phyloP scores from a whole-genome alignment of 352 stramenopile species.

The Globisporangium iwayamae region DNA sequence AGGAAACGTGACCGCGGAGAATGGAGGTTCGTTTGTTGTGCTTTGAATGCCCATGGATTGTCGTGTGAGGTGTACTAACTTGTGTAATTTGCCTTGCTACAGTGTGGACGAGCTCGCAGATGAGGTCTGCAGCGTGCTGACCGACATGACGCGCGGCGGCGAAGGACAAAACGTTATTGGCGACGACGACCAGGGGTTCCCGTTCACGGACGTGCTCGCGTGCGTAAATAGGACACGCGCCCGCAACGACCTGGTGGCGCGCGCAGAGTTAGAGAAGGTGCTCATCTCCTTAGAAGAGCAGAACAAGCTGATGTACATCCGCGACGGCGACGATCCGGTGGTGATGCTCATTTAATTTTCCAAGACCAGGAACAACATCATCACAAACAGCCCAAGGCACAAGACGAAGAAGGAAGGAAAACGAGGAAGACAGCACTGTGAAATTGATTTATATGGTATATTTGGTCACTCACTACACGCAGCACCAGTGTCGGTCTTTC shows the following conservation, averaged over 20 bases:
- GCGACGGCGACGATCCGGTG: conserved; percentile 71
- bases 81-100: conserved; percentile 13
- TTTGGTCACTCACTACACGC: conserved; percentile 5
- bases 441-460: conserved; percentile 20
- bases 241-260: conserved; percentile 29
- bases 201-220: conserved; percentile 50
- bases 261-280: conserved; percentile 62
- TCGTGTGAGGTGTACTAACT: background rate
- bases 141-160: conserved; percentile 46
- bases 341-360: conserved; percentile 81
- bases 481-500: background rate
- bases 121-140: conserved; percentile 55
- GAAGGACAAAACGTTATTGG: conserved; percentile 15
- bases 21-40: conserved; percentile 46
- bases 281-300: conserved; percentile 75
- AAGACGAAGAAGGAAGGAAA: background rate
- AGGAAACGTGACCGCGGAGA: conserved; percentile 63
- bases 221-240: conserved; percentile 47
- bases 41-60: background rate
- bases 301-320: conserved; percentile 91
- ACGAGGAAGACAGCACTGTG: conserved; percentile 11
- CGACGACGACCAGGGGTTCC: conserved; percentile 67
- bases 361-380: background rate
- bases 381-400: background rate
- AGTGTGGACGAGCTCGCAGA: conserved; percentile 62